phyloP scores from a whole-genome alignment of 176 grass and related monocot species.

The Ananas comosus region DNA sequence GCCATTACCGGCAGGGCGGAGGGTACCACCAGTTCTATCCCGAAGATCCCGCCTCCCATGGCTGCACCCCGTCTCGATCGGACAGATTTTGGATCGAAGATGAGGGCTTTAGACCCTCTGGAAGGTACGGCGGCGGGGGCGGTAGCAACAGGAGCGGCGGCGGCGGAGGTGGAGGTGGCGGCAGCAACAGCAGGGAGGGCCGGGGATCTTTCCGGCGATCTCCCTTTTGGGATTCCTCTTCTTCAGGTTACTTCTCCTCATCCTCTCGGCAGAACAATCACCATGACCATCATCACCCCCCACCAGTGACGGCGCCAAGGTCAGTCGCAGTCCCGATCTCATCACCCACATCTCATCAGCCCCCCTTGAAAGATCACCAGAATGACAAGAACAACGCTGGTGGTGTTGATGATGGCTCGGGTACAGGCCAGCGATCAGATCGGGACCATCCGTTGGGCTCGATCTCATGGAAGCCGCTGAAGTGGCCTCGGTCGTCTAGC shows the following conservation, averaged over 20 bases:
- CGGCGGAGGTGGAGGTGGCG: neutral
- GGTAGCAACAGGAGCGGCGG: neutral
- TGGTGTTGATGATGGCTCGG: slow-evolving; percentile 38
- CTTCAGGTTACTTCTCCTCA: slow-evolving; percentile 34
- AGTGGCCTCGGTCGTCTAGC: slow-evolving; percentile 24
- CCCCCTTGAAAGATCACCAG: slow-evolving; percentile 6
- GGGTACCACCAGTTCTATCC: slow-evolving; percentile 16
- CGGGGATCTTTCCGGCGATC: slow-evolving; percentile 6
- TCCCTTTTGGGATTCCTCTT: slow-evolving; percentile 10
- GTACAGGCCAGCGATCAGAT: slow-evolving; percentile 27
- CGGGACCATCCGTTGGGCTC: slow-evolving; percentile 27
- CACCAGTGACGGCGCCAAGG: slow-evolving; percentile 39
- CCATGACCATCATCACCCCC: slow-evolving; percentile 21
- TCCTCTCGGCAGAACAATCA: slow-evolving; percentile 35
- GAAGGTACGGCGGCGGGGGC: slow-evolving; percentile 8
- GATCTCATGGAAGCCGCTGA: slow-evolving; percentile 36
- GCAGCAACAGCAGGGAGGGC: slow-evolving; percentile 7
- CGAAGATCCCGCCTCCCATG: slow-evolving; percentile 16
- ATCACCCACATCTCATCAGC: slow-evolving; percentile 13
- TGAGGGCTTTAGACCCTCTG: slow-evolving; percentile 6
- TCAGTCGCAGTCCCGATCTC: slow-evolving; percentile 64
- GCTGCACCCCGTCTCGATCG: slow-evolving; percentile 16
- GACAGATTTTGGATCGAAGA: slow-evolving; percentile 19
- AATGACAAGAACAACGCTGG: slow-evolving; percentile 7
- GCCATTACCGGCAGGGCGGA: slow-evolving; percentile 27